A percentile compares a stretch with the other conserved stretches of the same genome.
Conservation (phyloP, 805 yeast species). For the Candida dajiaensis region DNA sequence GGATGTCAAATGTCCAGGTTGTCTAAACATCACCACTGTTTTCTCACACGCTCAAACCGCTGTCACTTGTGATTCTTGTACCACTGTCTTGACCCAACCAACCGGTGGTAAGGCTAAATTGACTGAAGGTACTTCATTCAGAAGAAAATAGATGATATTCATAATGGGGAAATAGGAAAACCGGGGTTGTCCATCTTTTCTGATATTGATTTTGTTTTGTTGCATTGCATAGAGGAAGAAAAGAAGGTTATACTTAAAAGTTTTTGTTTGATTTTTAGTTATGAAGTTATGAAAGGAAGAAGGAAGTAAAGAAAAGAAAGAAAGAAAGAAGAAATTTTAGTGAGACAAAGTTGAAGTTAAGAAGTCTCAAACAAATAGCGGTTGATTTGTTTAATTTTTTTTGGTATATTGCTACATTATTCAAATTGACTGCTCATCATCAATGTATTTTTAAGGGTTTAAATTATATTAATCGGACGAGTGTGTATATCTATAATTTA, state of each 20-base stretch:
- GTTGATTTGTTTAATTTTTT: too few relatives aligned
- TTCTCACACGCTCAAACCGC: constrained; percentile 99
- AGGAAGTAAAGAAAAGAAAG: neutral
- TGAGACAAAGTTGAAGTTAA: neutral
- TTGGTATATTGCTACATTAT: neutral
- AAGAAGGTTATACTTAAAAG: neutral
- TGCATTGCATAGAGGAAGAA: neutral
- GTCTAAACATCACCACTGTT: constrained; percentile 97
- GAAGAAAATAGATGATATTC: constrained; percentile 72
- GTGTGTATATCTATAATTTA: neutral
- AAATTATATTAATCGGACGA: neutral
- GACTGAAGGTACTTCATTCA: constrained; percentile 99
- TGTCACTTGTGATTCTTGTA: constrained; percentile 98
- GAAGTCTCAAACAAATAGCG: neutral
- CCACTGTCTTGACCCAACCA: constrained; percentile 97
- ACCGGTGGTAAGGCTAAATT: constrained; percentile 99
- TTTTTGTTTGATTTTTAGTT: neutral
- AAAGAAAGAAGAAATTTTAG: neutral
- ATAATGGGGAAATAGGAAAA: neutral
- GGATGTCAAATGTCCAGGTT: constrained; percentile 99
- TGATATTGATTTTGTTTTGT: neutral
- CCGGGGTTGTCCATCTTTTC: neutral
- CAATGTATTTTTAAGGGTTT: neutral
- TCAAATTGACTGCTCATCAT: neutral
- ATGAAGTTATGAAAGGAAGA: neutral